Evolutionary conservation across 2,329 filamentous ascomycete species (phyloP).

Genomic region (Microdochium nivale): DNA sequence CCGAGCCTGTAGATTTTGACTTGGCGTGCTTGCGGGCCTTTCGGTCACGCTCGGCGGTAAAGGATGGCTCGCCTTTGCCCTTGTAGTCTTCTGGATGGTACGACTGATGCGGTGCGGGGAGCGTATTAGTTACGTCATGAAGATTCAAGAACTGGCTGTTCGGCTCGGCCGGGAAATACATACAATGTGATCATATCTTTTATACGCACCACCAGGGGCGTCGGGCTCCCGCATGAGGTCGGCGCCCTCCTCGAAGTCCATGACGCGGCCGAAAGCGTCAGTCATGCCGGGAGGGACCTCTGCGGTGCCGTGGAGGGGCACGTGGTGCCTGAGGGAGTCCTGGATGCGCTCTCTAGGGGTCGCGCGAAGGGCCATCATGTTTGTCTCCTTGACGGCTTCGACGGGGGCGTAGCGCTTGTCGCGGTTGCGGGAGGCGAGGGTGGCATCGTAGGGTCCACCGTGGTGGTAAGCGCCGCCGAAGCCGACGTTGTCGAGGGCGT

Average conservation of each 20-base stretch:
- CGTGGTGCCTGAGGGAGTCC: constrained; percentile 64
- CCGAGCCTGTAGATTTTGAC: background rate
- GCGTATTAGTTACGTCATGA: too few relatives aligned
- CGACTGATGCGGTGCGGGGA: constrained; percentile 29
- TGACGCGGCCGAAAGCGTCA: constrained; percentile 60
- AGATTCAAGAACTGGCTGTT: too few relatives aligned
- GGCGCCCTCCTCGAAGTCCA: constrained; percentile 77
- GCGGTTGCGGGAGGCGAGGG: constrained; percentile 64
- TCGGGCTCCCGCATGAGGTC: constrained; percentile 73
- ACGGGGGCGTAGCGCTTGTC: constrained; percentile 58
- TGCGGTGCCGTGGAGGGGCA: constrained; percentile 75
- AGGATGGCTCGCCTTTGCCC: constrained; percentile 73
- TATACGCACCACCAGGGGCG: constrained; percentile 64
- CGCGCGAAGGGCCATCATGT: constrained; percentile 68
- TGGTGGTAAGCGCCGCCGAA: constrained; percentile 69
- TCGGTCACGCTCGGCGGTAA: constrained; percentile 57
- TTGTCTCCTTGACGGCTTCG: constrained; percentile 65
- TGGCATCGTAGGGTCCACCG: constrained; percentile 82
- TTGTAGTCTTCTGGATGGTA: constrained; percentile 74
- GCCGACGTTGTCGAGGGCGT: constrained; percentile 62
- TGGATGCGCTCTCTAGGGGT: constrained; percentile 71
- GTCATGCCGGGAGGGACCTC: constrained; percentile 62
- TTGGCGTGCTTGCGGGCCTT: constrained; percentile 26
- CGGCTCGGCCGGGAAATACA: too few relatives aligned
- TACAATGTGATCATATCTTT: constrained; percentile 66